Base-by-base conservation (phyloP, 2,329 filamentous ascomycete species). In the Juglanconis sp. region DNA sequence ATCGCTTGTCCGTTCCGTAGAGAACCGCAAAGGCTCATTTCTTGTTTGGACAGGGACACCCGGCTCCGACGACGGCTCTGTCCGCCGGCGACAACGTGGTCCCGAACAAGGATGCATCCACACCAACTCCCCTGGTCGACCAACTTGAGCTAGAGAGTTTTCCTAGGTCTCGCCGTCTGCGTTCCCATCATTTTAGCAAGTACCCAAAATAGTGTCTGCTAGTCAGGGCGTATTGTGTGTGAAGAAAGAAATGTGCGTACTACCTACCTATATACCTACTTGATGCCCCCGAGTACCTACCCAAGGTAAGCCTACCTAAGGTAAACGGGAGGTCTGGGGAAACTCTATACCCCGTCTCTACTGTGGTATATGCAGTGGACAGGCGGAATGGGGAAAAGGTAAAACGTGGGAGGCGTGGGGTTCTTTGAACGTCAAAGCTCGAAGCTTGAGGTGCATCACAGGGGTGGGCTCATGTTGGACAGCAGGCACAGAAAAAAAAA, bases 391-490 rank as follows among this genome's bases (percentile, higher is more conserved):
- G 10, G 53, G 15, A 7, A 34, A 6, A 31, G 31, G 34, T 36
- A 15, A 38, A 40, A 31, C 31, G 53, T 40, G 44, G 51, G 52
- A 42, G 38, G 52, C 52, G 38, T 53, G 52, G 53, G 53, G 44
- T 56, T 49, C 34, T 36, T 32, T 17, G 34, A 17, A 47, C 24
- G 53, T 30, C 46, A 32, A 56, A 38, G 32, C 34, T 56, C 44
- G 44, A 56, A 30, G 31, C 17, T 17, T 56, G 36, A 34, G 53
- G 44, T 48, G 44, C 53, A 31, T 36, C 53, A 15, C 42, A 38
- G 40, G 53, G 11, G 53, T n/a, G 13, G 44, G 34, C 34, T 38
- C 10, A 10, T 31, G 13, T 32, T 38, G 10, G 17, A 15, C n/a
- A 49, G 31, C n/a, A 24, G 3, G 53, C 42, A 42, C 10, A 15